Evolutionary conservation across 768 basidiomycete species (phyloP).

Genomic region (Sporobolomyces pararoseus): DNA sequence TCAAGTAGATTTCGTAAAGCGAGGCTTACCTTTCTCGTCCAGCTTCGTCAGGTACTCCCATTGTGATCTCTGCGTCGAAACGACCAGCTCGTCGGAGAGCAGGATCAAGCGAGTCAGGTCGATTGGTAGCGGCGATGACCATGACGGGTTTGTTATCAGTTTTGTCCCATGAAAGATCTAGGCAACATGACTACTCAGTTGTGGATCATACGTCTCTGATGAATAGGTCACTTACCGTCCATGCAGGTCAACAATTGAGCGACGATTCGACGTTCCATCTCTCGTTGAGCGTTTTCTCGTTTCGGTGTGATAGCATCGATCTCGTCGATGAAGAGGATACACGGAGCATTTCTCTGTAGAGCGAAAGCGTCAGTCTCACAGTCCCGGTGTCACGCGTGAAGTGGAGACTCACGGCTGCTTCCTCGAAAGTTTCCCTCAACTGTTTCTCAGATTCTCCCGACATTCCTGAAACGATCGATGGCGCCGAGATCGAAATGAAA

Average conservation of each 20-base stretch:
- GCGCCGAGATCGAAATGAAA: slow-evolving; percentile 90
- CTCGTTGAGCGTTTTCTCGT: slow-evolving; percentile 92
- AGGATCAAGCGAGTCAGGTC: slow-evolving; percentile 89
- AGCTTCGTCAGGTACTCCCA: slow-evolving; percentile 91
- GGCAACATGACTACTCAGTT: too few relatives aligned
- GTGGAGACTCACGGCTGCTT: slow-evolving; percentile 70
- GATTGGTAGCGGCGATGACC: slow-evolving; percentile 93
- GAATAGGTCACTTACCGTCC: slow-evolving; percentile 66
- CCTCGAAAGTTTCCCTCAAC: slow-evolving; percentile 89
- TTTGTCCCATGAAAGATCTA: slow-evolving; percentile 93
- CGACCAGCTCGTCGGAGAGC: slow-evolving; percentile 88
- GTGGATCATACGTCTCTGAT: background rate
- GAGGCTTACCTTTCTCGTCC: slow-evolving; percentile 71
- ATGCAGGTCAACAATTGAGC: slow-evolving; percentile 97
- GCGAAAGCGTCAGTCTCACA: background rate
- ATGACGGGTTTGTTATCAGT: slow-evolving; percentile 87
- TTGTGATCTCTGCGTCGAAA: slow-evolving; percentile 95
- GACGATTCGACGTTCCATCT: slow-evolving; percentile 96
- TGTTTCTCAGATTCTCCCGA: slow-evolving; percentile 98
- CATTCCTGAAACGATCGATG: slow-evolving; percentile 95
- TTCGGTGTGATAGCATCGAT: slow-evolving; percentile 98
- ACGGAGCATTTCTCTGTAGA: slow-evolving; percentile 77
- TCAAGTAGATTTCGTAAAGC: background rate
- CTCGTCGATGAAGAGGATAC: slow-evolving; percentile 92
- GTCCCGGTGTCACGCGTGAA: background rate